Percentiles rank a stretch among this genome's conserved stretches.
phyloP scores from a whole-genome alignment of 2,329 filamentous ascomycete species.

The Fusarium gaditjirri region DNA sequence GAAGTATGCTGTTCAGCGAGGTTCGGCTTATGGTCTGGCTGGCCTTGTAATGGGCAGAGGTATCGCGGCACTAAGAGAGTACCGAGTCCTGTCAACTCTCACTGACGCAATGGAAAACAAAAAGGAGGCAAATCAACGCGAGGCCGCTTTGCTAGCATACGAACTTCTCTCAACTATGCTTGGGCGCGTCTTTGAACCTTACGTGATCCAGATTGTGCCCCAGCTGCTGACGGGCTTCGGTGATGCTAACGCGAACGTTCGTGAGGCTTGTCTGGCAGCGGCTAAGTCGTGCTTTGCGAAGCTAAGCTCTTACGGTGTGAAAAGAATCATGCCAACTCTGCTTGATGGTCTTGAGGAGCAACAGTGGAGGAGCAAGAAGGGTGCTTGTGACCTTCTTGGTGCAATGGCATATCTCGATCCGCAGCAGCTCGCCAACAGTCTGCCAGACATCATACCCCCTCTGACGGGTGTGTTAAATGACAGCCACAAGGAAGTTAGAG shows the following conservation, averaged over 20 bases:
- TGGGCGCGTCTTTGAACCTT: conserved; percentile 91
- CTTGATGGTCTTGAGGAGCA: conserved; percentile 92
- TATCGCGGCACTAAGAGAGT: conserved; percentile 82
- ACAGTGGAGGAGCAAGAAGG: conserved; percentile 98
- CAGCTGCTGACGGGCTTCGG: conserved; percentile 91
- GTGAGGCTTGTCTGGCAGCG: conserved; percentile 91
- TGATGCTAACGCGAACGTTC: conserved; percentile 86
- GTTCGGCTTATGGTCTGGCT: conserved; percentile 93
- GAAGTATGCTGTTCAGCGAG: conserved; percentile 91
- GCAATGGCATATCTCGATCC: conserved; percentile 99
- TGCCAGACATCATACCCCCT: conserved; percentile 97
- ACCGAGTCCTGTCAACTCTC: conserved; percentile 84
- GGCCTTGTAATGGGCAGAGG: conserved; percentile 91
- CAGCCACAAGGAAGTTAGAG: conserved; percentile 95
- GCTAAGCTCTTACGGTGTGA: conserved; percentile 94
- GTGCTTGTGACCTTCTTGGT: conserved; percentile 93
- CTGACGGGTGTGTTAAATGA: conserved; percentile 94
- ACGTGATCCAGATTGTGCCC: conserved; percentile 94
- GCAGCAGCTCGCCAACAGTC: conserved; percentile 88
- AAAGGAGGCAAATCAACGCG: conserved; percentile 88
- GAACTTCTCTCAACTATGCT: conserved; percentile 90
- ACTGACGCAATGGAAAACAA: conserved; percentile 91
- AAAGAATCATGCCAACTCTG: conserved; percentile 90
- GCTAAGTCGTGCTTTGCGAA: conserved; percentile 94
- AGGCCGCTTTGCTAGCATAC: conserved; percentile 89